Conservation (phyloP, 2,329 filamentous ascomycete species). For the Botrytis medusae region DNA sequence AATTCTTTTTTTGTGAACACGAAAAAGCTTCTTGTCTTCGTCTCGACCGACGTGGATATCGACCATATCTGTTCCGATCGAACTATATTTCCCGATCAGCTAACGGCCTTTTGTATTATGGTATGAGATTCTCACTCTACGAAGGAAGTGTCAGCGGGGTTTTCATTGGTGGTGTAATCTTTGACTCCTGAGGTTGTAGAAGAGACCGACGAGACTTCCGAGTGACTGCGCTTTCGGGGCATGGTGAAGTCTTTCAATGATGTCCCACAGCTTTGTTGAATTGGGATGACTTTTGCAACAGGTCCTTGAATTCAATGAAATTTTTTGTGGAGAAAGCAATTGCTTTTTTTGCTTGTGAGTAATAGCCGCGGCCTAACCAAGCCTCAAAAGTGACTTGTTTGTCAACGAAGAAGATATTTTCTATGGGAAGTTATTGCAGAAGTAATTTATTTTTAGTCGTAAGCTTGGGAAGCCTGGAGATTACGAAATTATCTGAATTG, state of each 20-base stretch:
- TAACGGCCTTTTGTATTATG: rapidly evolving
- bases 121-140: not conserved
- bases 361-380: not conserved
- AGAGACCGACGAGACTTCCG: not conserved
- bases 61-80: not conserved
- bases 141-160: not conserved
- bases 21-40: not conserved
- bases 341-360: not conserved
- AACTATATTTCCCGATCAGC: not conserved
- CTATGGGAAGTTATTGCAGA: too few species aligned
- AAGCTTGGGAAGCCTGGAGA: not conserved
- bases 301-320: rapidly evolving
- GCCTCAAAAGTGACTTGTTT: not conserved
- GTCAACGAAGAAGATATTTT: not conserved
- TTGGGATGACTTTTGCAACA: not conserved
- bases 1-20: not conserved
- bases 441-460: rapidly evolving
- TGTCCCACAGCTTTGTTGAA: rapidly evolving
- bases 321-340: not conserved
- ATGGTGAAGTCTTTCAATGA: not conserved
- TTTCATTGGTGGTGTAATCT: not conserved
- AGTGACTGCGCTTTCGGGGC: not conserved
- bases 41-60: not conserved
- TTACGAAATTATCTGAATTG: too few species aligned
- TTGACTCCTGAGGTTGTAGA: not conserved